Base-by-base conservation (phyloP, 495 filamentous ascomycete genomes). In the Talaromyces borbonicus region DNA sequence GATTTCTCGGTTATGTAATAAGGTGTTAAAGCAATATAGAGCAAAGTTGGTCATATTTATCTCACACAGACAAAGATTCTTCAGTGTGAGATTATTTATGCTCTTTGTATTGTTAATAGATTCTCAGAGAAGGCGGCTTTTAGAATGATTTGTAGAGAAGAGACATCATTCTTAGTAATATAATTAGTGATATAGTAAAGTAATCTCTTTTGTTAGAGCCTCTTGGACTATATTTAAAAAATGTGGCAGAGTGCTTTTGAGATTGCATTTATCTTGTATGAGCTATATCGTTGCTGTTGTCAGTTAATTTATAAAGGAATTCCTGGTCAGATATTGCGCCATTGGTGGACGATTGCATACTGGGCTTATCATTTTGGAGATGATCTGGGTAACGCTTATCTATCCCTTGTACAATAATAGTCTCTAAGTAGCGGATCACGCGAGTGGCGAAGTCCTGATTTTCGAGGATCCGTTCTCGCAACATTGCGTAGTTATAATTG, bases 161-260 rank as follows among this genome's bases (percentile, higher is more conserved):
- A 48, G 16, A 48, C 30, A 20, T 56, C 50, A 38, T 49, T 47
- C 31, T 53, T 53, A 2, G 53, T 53, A 1, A 41, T 47, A 24
- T 56, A 53, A 31, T 56, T 56, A 4, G 53, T 56, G 6, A 56
- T 47, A 26, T 56, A 56, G 35, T 56, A 56, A 2, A 56, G 24
- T 47, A 31, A 6, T 46, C 45, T 29, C 50, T 32, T 4, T 51
- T 35, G 26, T 56, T 56, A 1, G 39, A 45, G 4, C 40, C 39
- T 3, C 43, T 54, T 6, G 49, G 37, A 23, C 48, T 48, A 45
- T 51, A 54, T 42, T 55, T 55, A 46, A 55, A 49, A 35, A 39
- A 55, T n/a, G 52, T 52, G 18, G 49, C 22, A 20, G 37, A n/a
- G 16, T 52, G 46, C 3, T 41, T 15, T 33, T 43, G 40, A 11